Conservation (phyloP, 441 rosid species). For the Manihot esculenta region DNA sequence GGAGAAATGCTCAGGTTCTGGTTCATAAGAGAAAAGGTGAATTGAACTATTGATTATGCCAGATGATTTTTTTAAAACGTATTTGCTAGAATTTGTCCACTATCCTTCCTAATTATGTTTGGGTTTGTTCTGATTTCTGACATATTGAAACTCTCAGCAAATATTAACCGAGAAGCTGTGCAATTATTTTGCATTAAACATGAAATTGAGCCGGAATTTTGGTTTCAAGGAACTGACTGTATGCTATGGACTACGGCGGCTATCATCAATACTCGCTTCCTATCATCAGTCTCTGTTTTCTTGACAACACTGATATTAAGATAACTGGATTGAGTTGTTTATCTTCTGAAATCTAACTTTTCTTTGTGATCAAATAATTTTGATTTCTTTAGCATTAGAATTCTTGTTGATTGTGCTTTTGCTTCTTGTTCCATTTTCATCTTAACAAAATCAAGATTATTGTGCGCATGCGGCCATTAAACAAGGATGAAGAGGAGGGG, state of each 20-base stretch:
- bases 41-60: not conserved
- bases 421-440: not conserved
- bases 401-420: not conserved
- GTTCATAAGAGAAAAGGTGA: not conserved
- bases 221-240: not conserved
- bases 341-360: not conserved
- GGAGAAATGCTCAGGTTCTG: not conserved
- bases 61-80: too few relatives aligned
- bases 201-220: not conserved
- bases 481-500: constrained; percentile 71
- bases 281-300: too few relatives aligned
- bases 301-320: not conserved
- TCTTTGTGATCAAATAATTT: not conserved
- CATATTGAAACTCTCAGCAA: not conserved
- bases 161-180: not conserved
- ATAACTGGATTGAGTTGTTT: not conserved
- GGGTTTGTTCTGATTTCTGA: not conserved
- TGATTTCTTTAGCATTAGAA: not conserved
- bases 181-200: not conserved
- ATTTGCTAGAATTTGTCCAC: too few relatives aligned
- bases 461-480: constrained; percentile 84
- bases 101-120: too few relatives aligned
- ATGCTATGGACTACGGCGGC: too few relatives aligned
- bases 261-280: too few relatives aligned
- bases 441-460: constrained; percentile 52